A percentile compares a stretch with the other conserved stretches of the same genome.
Conservation (phyloP, 441 rosid genomes). For the Hura crepitans region DNA sequence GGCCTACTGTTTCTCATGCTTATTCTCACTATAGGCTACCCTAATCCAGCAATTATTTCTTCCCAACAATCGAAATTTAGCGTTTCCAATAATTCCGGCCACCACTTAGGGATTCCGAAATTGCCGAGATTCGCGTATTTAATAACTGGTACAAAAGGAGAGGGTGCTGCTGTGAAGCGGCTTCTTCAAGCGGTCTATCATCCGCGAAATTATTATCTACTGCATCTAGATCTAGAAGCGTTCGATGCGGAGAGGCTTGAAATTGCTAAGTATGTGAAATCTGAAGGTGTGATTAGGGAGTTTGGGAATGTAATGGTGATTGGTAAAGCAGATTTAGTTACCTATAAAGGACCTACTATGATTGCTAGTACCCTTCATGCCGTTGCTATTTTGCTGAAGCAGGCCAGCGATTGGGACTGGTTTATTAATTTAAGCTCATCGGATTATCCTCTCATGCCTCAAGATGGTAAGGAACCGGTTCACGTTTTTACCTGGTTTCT, state of each 20-base stretch:
- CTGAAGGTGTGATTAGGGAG: conserved; percentile 47
- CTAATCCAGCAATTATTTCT: conserved; percentile 29
- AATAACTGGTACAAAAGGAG: conserved; percentile 73
- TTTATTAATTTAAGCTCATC: conserved; percentile 71
- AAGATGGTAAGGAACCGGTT: conserved; percentile 54
- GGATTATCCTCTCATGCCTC: conserved; percentile 84
- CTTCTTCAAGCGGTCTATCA: conserved; percentile 66
- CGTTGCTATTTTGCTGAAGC: conserved; percentile 63
- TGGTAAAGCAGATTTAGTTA: conserved; percentile 71
- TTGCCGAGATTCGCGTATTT: conserved; percentile 68
- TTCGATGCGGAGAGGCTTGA: conserved; percentile 64
- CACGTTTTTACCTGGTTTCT: not conserved
- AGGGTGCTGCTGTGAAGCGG: conserved; percentile 49
- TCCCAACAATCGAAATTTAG: conserved; percentile 8
- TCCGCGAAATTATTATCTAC: conserved; percentile 66
- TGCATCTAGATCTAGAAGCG: conserved; percentile 80
- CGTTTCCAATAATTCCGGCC: conserved; percentile 20
- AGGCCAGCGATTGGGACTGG: conserved; percentile 78
- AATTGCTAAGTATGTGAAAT: conserved; percentile 65
- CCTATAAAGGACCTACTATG: conserved; percentile 73
- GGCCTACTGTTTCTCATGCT: conserved; percentile 35
- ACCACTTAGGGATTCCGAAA: conserved; percentile 22
- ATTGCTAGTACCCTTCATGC: conserved; percentile 74
- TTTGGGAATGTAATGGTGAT: conserved; percentile 78
- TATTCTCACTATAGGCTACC: conserved; percentile 31